Evolutionary conservation across 306 rosid genomes (phyloP).

Genomic region (Vigna mungo): DNA sequence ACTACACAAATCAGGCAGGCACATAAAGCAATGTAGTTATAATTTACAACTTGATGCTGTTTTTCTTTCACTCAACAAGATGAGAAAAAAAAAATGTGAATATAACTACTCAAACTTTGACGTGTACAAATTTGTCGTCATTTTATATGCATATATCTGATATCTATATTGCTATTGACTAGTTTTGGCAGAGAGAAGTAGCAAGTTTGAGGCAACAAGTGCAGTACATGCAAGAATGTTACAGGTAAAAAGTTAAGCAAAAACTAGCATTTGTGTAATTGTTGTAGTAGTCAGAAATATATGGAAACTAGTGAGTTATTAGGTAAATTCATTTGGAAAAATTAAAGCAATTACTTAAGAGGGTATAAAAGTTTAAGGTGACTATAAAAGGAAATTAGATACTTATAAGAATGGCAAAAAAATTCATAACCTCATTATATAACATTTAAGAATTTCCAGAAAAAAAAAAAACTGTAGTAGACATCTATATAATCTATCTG

Average conservation of each 20-base stretch:
- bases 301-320: neutral
- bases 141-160: neutral
- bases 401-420: neutral
- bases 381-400: neutral
- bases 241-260: conserved; percentile 60
- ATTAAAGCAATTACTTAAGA: neutral
- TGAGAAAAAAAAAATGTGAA: neutral
- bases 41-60: neutral
- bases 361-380: neutral
- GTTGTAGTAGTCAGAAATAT: neutral
- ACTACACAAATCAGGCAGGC: too few species aligned
- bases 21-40: too few species aligned
- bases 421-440: neutral
- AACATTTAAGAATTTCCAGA: too few species aligned
- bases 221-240: conserved; percentile 62
- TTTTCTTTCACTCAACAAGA: neutral
- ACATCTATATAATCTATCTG: neutral
- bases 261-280: neutral
- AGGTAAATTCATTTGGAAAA: neutral
- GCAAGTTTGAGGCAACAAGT: conserved; percentile 71
- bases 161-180: conserved; percentile 22
- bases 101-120: neutral
- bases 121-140: neutral
- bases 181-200: conserved; percentile 81
- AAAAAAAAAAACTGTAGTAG: too few species aligned